phyloP scores from a whole-genome alignment of 73 alveolate genomes.

The Blepharisma stoltei region DNA sequence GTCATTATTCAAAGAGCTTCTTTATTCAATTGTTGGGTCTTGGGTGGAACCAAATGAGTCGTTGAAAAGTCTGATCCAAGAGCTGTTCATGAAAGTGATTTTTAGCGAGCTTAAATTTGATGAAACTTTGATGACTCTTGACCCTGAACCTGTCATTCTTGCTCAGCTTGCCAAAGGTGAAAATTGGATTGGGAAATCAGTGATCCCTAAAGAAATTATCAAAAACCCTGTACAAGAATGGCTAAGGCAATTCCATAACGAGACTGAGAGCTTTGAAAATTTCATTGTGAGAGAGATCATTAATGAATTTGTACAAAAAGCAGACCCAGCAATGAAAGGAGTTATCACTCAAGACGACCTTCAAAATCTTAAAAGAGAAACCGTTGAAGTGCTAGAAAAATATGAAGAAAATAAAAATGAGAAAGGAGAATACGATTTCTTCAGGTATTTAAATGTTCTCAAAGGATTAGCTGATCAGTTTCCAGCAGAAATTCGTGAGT shows the following conservation, averaged over 20 bases:
- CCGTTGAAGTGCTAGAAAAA: not conserved
- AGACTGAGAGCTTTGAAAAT: not conserved
- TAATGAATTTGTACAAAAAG: constrained; percentile 1
- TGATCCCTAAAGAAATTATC: not conserved
- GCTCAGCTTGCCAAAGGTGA: not conserved
- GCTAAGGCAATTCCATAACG: not conserved
- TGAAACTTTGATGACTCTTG: not conserved
- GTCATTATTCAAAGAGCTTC: not conserved
- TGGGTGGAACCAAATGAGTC: constrained; percentile 1
- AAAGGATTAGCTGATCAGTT: constrained; percentile 17
- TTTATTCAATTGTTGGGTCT: not conserved
- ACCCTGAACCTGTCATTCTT: not conserved
- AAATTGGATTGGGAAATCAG: not conserved
- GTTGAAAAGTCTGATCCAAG: not conserved
- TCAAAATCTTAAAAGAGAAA: not conserved
- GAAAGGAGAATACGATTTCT: constrained; percentile 19
- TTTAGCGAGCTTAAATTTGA: not conserved
- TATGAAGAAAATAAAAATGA: constrained; percentile 9
- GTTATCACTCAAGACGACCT: constrained; percentile 15
- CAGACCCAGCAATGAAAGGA: constrained; percentile 28
- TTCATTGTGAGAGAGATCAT: not conserved
- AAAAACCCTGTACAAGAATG: not conserved
- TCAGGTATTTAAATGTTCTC: constrained; percentile 1
- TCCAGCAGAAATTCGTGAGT: not conserved
- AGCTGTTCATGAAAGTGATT: not conserved